Base-by-base conservation (phyloP, 2,329 filamentous ascomycete genomes). In the Anthostomella pinea region DNA sequence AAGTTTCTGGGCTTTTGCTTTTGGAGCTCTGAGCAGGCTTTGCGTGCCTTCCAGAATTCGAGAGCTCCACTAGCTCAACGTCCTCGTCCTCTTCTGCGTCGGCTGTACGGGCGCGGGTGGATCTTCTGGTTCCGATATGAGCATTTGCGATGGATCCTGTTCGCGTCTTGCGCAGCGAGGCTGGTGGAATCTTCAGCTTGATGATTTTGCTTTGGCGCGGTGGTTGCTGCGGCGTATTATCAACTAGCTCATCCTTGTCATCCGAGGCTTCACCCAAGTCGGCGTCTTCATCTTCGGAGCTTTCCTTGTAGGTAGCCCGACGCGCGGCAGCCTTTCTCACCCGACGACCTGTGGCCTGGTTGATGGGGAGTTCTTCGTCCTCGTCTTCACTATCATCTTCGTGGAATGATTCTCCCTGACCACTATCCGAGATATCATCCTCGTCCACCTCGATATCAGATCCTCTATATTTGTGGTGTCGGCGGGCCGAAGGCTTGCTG, bases 401-500 rank as follows among this genome's bases (percentile, higher is more conserved):
- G 8, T 56, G 63, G 35, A 73, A 79, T 3, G 71, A 75, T 3
- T 64, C 65, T 30, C 73, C 72, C 30, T 67, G 60, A 39, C 72
- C 72, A 39, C 70, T 75, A 41, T 81, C 75, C 5, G 70, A 73
- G 17, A 75, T 51, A 9, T 58, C 53, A 20, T 79, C 73, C 36
- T 79, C 74, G 35, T 79, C 76, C 17, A 79, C 76, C 5, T 79
- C 75, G 33, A 83, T 79, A 46, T 83, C 79, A 2, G 78, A 82
- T 8, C 77, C 79, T 33, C 64, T 56, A 47, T 83, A 83, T 43
- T 59, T 67, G 40, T 43, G 33, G 33, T 35, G 43, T 29, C 52
- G 53, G 39, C 53, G 52, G 37, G 49, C 46, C 35, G 55, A 39
- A 7, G 49, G 35, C 26, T 55, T 62, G 24, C 45, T 34, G 23